Base-by-base conservation (phyloP, 2,329 filamentous ascomycete genomes). In the Nectriaceae sp. region DNA sequence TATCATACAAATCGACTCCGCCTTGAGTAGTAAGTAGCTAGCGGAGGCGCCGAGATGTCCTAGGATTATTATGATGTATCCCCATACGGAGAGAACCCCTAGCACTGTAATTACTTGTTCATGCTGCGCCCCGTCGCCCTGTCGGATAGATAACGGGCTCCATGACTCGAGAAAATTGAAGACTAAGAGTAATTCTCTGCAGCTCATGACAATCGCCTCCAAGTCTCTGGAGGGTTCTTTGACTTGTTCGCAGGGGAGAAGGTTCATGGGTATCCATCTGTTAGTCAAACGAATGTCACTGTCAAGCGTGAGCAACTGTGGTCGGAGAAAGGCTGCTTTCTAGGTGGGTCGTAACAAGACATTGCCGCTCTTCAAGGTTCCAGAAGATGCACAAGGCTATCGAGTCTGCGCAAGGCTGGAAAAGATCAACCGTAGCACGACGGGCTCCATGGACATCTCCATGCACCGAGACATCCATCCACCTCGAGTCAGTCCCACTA, bases 391-490 rank as follows among this genome's bases (percentile, higher is more conserved):
- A 6, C 24, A 13, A 29, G 24, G 13, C 13, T 6, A 29, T 29
- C 24, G 6, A 6, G 6, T 29, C 24, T 29, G 24, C 24, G 24
- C 6, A 29, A 29, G 24, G 24, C 24, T 29, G 24, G 24, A 29
- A 6, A 13, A 29, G 13, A 29, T 29, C 6, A 29, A 6, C 13
- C 24, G 24, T 13, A 29, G 6, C 24, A 6, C 6, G 24, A 29
- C 6, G 13, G 41, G 41, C 31, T 21, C 35, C 41, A 21, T 36
- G 41, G 31, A 22, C 26, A 19, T 13, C 18, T 19, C n/a, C 8
- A 18, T 36, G n/a, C 26, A 19, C 20, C 31, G 41, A 43, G 29
- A 22, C 41, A 43, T n/a, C 13, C 20, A 22, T 19, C 41, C 41
- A 24, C 20, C n/a, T 35, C 24, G 24, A 29, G 24, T 29, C 24